These are phyloP conservation scores for Malassezia caprae DNA, from an alignment of 1,284 basidiomycete species.

Conservation along the genomic window DNA sequence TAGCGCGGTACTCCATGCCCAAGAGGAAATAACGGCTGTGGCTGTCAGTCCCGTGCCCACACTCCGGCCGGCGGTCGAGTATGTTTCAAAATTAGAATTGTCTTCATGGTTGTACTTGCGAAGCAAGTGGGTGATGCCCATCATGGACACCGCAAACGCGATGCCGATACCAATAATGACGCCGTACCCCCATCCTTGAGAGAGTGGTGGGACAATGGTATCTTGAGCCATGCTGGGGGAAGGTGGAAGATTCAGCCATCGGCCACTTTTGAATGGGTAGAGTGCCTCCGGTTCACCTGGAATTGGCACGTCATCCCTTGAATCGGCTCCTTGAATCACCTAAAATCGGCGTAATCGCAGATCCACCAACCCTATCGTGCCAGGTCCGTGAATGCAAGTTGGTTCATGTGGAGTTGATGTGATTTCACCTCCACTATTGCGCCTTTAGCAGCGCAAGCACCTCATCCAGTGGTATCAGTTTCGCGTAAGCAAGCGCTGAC, in stretches of 20 bases:
- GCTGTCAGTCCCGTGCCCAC: conserved; percentile 36
- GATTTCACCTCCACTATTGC: not conserved
- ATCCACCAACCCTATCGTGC: not conserved
- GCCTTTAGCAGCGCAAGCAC: not conserved
- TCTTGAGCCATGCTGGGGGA: not conserved
- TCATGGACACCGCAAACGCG: conserved; percentile 39
- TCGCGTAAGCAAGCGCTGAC: not conserved
- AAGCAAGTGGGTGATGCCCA: conserved; percentile 28
- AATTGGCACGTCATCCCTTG: not conserved
- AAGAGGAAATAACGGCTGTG: conserved; percentile 23
- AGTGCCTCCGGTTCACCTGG: not conserved
- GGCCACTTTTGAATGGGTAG: not conserved
- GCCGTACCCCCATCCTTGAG: conserved; percentile 43
- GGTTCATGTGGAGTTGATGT: not conserved
- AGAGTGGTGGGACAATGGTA: conserved; percentile 23
- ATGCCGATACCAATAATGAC: conserved; percentile 41
- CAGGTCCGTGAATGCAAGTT: not conserved
- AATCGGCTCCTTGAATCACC: not conserved
- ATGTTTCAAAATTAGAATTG: conserved; percentile 30
- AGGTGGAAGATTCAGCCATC: not conserved
- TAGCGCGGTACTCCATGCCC: conserved; percentile 34
- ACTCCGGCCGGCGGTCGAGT: conserved; percentile 27
- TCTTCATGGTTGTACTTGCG: conserved; percentile 28
- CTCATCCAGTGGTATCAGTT: not conserved
- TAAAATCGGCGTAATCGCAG: not conserved